These are phyloP conservation scores for Prasinococcaceae sp. DNA, from an alignment of 139 green algal genomes.

Conservation along the genomic window DNA sequence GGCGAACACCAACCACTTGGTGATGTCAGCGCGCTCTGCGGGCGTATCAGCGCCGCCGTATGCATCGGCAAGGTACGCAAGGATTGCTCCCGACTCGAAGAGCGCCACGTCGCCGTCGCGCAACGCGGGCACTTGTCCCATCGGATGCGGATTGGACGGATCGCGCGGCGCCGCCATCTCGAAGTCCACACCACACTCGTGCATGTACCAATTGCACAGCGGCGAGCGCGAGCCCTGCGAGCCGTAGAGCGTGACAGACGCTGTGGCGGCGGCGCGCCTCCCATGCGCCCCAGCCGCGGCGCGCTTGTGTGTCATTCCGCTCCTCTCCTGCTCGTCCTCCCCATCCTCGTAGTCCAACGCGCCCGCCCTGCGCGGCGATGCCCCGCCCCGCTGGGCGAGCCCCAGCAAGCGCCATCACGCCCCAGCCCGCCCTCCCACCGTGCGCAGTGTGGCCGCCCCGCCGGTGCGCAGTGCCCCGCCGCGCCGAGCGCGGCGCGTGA, in stretches of 20 bases:
- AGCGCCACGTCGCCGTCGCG: conserved; percentile 6
- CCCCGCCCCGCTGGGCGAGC: no score
- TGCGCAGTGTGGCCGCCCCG: no score
- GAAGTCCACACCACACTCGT: conserved; percentile 8
- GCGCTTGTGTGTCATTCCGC: no score
- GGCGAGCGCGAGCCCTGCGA: conserved; percentile 8
- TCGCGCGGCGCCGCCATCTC: conserved; percentile 8
- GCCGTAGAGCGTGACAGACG: conserved; percentile 4
- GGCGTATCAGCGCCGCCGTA: conserved; percentile 17
- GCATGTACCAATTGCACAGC: conserved; percentile 17
- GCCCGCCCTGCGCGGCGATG: no score
- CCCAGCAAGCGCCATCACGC: no score
- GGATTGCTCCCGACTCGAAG: conserved; percentile 16
- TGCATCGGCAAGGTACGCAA: conserved; percentile 16
- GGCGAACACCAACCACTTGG: conserved; percentile 15
- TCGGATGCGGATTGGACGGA: conserved; percentile 17
- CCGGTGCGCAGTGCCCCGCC: no score
- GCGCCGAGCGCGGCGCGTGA: no score
- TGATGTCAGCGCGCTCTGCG: conserved; percentile 2
- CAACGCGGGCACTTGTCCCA: conserved; percentile 19
- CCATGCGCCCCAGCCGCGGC: no score
- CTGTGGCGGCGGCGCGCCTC: neutral
- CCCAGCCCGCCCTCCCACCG: no score
- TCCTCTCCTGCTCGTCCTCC: no score
- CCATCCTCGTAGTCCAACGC: no score